These are phyloP conservation scores for Salix caprea DNA, from an alignment of 345 rosid genomes.

Conservation along the genomic window DNA sequence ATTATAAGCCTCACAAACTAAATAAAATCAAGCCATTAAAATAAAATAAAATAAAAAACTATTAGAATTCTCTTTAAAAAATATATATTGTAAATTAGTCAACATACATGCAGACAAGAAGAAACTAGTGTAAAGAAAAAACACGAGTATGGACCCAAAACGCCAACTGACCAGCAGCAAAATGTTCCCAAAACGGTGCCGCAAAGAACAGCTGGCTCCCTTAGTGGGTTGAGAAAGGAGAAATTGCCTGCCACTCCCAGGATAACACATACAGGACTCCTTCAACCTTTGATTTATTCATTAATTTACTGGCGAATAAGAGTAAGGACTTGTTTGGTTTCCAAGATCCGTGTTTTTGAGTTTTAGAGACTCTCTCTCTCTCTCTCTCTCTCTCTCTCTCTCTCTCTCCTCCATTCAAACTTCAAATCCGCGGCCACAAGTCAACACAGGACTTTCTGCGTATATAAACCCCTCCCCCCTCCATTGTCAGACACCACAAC, in stretches of 20 bases:
- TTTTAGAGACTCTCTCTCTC: neutral
- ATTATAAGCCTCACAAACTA: too few relatives aligned
- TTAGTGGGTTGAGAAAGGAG: neutral
- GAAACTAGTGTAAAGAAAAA: neutral
- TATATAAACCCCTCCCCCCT: neutral
- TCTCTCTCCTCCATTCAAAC: conserved; percentile 1
- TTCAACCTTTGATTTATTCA: conserved; percentile 5
- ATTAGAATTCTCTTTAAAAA: too few relatives aligned
- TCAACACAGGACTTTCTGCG: neutral
- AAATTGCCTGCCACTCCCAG: neutral
- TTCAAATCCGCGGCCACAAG: conserved; percentile 16
- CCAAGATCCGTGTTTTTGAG: neutral
- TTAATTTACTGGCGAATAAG: neutral
- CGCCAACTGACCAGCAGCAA: neutral
- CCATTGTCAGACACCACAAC: neutral
- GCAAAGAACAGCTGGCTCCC: neutral
- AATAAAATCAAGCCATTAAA: too few relatives aligned
- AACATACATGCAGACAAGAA: too few relatives aligned
- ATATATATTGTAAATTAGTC: too few relatives aligned
- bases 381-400: neutral
- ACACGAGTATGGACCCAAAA: neutral
- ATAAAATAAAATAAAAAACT: too few relatives aligned
- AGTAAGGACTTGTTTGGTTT: neutral
- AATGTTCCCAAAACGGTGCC: neutral
- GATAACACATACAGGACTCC: neutral